Conservation (phyloP, 257 asterid genomes). For the Voacanga thouarsii region DNA sequence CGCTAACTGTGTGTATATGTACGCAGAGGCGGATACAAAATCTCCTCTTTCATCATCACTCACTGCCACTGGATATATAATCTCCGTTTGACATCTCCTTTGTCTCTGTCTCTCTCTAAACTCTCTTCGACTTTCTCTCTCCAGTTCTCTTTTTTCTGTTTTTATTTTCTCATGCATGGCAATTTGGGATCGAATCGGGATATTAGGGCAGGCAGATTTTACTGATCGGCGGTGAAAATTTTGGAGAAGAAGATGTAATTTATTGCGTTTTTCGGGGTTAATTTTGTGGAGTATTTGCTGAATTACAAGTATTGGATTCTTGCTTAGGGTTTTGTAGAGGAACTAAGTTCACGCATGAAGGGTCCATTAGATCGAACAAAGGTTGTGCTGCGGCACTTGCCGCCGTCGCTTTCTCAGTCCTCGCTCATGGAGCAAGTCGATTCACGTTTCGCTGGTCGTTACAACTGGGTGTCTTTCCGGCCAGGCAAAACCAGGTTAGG, state of each 20-base stretch:
- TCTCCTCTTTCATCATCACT: slow-evolving; percentile 30
- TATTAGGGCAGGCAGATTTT: slow-evolving; percentile 43
- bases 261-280: slow-evolving; percentile 32
- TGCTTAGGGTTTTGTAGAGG: slow-evolving; percentile 55
- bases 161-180: slow-evolving; percentile 45
- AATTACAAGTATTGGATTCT: slow-evolving; percentile 17
- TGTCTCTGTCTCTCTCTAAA: slow-evolving; percentile 32
- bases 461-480: slow-evolving; percentile 67
- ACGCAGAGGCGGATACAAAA: slow-evolving; percentile 22
- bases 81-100: slow-evolving; percentile 2
- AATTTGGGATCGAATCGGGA: slow-evolving; percentile 31
- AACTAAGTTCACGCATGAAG: slow-evolving; percentile 58
- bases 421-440: slow-evolving; percentile 80
- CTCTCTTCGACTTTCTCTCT: slow-evolving; percentile 29
- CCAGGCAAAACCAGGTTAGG: slow-evolving; percentile 79
- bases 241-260: slow-evolving; percentile 45
- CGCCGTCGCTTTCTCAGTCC: slow-evolving; percentile 92
- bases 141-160: slow-evolving; percentile 2
- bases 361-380: slow-evolving; percentile 91
- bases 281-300: slow-evolving; percentile 17
- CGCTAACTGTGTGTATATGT: neutral
- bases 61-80: neutral
- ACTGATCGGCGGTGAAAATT: slow-evolving; percentile 20
- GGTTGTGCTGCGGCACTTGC: slow-evolving; percentile 99
- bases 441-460: slow-evolving; percentile 82